These are phyloP conservation scores for Mortierella sp. DNA, from an alignment of 371 early-diverging fungal genomes.

Conservation along the genomic window DNA sequence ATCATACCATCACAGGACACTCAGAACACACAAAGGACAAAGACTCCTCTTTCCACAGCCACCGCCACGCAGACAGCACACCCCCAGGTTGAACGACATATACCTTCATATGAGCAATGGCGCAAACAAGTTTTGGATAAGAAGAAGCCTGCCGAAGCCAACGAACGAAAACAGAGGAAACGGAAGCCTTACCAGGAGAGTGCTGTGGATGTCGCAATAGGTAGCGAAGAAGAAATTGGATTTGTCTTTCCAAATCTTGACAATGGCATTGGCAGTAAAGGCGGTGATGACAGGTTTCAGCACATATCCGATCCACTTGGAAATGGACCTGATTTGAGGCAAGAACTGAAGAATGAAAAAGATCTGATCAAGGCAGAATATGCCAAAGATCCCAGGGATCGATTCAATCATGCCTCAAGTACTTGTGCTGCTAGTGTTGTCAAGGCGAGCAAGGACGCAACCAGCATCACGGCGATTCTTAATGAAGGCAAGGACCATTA, in stretches of 20 bases:
- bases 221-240: constrained; percentile 49
- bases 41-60: not conserved
- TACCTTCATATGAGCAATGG: constrained; percentile 56
- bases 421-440: constrained; percentile 95
- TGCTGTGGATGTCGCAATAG: constrained; percentile 48
- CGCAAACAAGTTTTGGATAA: constrained; percentile 54
- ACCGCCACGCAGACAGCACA: not conserved
- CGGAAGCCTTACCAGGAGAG: constrained; percentile 55
- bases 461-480: constrained; percentile 85
- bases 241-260: constrained; percentile 52
- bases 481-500: constrained; percentile 93
- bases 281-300: constrained; percentile 28
- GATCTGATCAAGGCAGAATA: constrained; percentile 54
- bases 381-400: constrained; percentile 74
- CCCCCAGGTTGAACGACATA: constrained; percentile 40
- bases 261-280: constrained; percentile 18
- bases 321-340: constrained; percentile 41
- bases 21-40: not conserved
- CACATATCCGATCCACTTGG: constrained; percentile 41
- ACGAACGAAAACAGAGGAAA: constrained; percentile 46
- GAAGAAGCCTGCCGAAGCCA: constrained; percentile 34
- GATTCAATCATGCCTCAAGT: constrained; percentile 93
- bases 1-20: not conserved
- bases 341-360: constrained; percentile 6
- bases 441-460: constrained; percentile 86